Percentiles rank a stretch among this genome's conserved stretches.
phyloP scores from a whole-genome alignment of 805 yeast genomes.

The Metschnikowia orientalis region DNA sequence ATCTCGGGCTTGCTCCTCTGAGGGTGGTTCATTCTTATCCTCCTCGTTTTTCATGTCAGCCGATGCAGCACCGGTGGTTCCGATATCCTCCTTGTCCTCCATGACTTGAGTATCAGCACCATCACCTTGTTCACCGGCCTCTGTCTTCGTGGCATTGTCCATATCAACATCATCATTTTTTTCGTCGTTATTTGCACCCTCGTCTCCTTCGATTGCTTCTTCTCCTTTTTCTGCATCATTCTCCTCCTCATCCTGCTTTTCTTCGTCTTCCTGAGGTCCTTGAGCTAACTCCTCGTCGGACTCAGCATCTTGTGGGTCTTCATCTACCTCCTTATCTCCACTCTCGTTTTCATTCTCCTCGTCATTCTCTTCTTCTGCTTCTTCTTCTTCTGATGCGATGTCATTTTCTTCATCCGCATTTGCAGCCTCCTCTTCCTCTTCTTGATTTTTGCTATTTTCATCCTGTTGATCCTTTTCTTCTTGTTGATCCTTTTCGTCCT shows the following conservation, averaged over 20 bases:
- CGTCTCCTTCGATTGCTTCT: constrained; percentile 49
- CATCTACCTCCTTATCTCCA: constrained; percentile 17
- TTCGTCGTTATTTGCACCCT: constrained; percentile 45
- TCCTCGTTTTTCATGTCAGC: constrained; percentile 35
- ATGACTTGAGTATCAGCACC: constrained; percentile 55
- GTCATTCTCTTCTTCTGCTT: constrained; percentile 22
- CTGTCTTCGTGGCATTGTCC: constrained; percentile 58
- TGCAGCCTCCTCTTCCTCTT: constrained; percentile 17
- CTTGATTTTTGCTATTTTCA: constrained; percentile 17
- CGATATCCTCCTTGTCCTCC: constrained; percentile 63
- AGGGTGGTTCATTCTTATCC: constrained; percentile 34
- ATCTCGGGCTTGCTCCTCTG: constrained; percentile 53
- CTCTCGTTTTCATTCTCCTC: constrained; percentile 21
- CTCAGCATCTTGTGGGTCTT: constrained; percentile 26
- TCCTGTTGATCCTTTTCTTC: constrained; percentile 22
- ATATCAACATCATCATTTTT: constrained; percentile 44
- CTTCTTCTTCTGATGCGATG: constrained; percentile 18
- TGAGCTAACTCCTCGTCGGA: constrained; percentile 29
- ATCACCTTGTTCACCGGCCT: constrained; percentile 55
- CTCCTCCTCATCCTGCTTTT: constrained; percentile 34
- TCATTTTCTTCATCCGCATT: constrained; percentile 11
- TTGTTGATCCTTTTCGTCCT: constrained; percentile 13
- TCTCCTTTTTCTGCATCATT: constrained; percentile 22
- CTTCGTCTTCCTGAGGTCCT: constrained; percentile 38
- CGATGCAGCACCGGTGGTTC: constrained; percentile 56